Conservation (phyloP, 2,329 filamentous ascomycete species). For the Zasmidium angulare region DNA sequence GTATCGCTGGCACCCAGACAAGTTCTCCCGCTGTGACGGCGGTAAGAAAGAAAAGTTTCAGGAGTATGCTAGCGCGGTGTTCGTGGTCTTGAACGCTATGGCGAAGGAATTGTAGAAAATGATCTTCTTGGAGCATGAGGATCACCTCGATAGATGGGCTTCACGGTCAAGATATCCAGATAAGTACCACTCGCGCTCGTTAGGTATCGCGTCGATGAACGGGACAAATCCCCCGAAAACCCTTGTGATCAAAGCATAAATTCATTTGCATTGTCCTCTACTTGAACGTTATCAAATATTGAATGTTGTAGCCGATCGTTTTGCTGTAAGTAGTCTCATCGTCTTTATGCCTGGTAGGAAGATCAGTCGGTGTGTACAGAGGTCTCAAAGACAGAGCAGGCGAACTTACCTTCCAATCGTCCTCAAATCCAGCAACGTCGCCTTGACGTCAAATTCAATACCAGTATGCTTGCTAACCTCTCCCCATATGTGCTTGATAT, state of each 20-base stretch:
- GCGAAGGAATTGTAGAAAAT: not conserved
- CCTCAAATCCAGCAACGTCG: constrained; percentile 13
- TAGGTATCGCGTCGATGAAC: too few relatives aligned
- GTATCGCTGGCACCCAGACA: constrained; percentile 4
- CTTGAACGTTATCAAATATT: not conserved
- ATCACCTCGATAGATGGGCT: too few relatives aligned
- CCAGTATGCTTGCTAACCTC: constrained; percentile 12
- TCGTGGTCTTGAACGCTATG: constrained; percentile 1
- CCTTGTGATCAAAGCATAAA: too few relatives aligned
- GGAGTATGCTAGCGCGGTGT: constrained; percentile 1
- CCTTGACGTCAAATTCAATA: constrained; percentile 13
- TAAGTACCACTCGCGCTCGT: too few relatives aligned
- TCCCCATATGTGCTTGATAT: constrained; percentile 13
- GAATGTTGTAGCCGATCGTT: not conserved
- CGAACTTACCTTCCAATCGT: constrained; percentile 13
- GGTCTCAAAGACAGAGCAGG: too few relatives aligned
- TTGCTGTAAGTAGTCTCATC: not conserved
- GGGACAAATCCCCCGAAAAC: too few relatives aligned
- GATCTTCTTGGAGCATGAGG: too few relatives aligned
- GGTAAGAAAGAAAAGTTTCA: constrained; percentile 3
- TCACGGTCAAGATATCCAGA: too few relatives aligned
- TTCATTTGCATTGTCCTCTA: not conserved
- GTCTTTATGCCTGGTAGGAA: too few relatives aligned
- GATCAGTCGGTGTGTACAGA: too few relatives aligned
- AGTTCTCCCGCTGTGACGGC: not conserved